Base-by-base conservation (phyloP, 305 asterid species). In the Solanum hybrid region DNA sequence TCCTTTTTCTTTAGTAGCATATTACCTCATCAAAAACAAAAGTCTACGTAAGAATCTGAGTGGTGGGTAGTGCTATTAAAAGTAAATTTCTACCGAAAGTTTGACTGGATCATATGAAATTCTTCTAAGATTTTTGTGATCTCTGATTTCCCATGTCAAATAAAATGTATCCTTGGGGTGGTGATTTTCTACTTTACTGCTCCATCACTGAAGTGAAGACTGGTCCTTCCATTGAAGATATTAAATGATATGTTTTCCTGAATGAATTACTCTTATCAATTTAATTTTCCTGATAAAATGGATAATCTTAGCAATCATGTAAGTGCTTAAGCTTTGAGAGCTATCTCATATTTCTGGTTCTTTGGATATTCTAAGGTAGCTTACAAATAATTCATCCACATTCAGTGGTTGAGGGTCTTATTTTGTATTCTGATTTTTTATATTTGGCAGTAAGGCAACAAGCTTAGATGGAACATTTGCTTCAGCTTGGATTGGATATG, bases 401-500 rank as follows among this genome's bases (percentile, higher is more conserved):
- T 38, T 37, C 76, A 36, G 82, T 42, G 45, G 37, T 90, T 42
- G 79, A 85, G 35, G 76, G 32, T 56, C 45, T 31, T 60, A 51
- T 56, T 86, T 88, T 34, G 64, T 84, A 79, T 89, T 87, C 79
- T 32, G 24, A 75, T 6, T 88, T 89, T 77, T 91, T 71, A 81
- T 88, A 34, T 91, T 88, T 90, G 90, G 91, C 98, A 98, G 99
- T 93, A 98, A 98, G 93, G 97, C 99, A 82, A 95, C 99, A 73
- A 95, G 97, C 93, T 93, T 98, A 90, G 99, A 98, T 90, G 99
- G 98, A 87, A 93, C 98, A 69, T 98, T 98, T 92, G 97, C 99
- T 90, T 97, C 99, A 26, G 98, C 97, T 86, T 98, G 99, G 99
- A 95, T 96, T 69, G 99, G 99, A 88, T 94, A 91, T 89, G 99